These are phyloP conservation scores for Macrotyloma uniflorum DNA, from an alignment of 306 rosid species.

Conservation along the genomic window DNA sequence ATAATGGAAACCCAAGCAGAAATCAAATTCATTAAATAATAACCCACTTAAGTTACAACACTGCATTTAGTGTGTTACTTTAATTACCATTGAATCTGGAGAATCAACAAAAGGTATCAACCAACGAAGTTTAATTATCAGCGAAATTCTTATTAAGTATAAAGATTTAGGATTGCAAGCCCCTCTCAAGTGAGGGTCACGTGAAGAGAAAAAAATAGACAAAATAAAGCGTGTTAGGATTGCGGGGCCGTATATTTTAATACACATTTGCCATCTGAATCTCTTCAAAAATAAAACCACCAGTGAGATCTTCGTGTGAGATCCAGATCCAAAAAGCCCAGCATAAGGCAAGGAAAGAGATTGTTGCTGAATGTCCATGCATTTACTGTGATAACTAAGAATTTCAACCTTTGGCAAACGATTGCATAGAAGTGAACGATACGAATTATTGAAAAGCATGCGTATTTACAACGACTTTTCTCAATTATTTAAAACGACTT, in stretches of 20 bases:
- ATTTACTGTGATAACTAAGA: conserved; percentile 2
- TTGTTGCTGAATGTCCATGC: neutral
- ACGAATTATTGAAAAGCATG: neutral
- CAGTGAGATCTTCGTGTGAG: conserved; percentile 9
- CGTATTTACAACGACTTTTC: neutral
- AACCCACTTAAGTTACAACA: neutral
- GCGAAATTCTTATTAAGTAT: neutral
- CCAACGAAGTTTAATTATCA: neutral
- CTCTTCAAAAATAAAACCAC: conserved; percentile 11
- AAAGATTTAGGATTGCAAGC: neutral
- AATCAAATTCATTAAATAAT: neutral
- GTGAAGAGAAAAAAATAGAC: conserved; percentile 2
- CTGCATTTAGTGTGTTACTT: neutral
- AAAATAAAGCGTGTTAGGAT: conserved; percentile 15
- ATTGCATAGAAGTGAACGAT: neutral
- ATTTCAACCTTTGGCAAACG: neutral
- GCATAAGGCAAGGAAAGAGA: neutral
- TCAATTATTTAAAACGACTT: neutral
- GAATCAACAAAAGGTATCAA: conserved; percentile 21
- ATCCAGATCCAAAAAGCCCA: conserved; percentile 30
- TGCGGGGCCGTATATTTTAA: neutral
- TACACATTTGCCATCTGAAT: neutral
- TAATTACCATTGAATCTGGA: neutral
- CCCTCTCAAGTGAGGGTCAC: conserved; percentile 4
- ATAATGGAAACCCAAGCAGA: conserved; percentile 15